These are phyloP conservation scores for Xenosphaeropsis pyriputrescens DNA, from an alignment of 2,329 filamentous ascomycete genomes.

Conservation along the genomic window DNA sequence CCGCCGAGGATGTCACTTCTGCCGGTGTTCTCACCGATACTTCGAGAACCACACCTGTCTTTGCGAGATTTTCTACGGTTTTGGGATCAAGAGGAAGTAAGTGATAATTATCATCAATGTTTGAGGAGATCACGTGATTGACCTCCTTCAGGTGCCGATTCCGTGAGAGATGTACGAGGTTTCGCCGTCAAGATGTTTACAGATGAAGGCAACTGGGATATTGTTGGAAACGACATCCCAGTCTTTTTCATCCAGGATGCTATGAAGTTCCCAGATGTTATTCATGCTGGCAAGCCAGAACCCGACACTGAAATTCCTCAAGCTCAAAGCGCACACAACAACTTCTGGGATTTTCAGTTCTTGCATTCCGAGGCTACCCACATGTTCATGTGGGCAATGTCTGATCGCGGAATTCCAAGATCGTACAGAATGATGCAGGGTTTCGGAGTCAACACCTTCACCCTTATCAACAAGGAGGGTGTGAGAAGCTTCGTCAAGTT, in stretches of 20 bases:
- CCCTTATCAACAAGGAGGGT: slow-evolving; percentile 50
- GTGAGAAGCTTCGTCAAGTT: slow-evolving; percentile 67
- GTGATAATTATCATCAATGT: slow-evolving; percentile 18
- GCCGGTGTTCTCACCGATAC: slow-evolving; percentile 56
- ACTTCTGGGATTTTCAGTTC: slow-evolving; percentile 63
- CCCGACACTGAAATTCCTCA: slow-evolving; percentile 59
- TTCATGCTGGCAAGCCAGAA: slow-evolving; percentile 44
- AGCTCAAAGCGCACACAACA: slow-evolving; percentile 57
- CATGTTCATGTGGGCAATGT: slow-evolving; percentile 72
- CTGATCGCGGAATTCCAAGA: slow-evolving; percentile 56
- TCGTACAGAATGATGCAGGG: slow-evolving; percentile 79
- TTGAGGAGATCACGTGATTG: neutral
- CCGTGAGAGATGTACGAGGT: slow-evolving; percentile 68
- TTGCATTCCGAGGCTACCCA: slow-evolving; percentile 59
- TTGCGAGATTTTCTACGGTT: slow-evolving; percentile 66
- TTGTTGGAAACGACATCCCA: slow-evolving; percentile 61
- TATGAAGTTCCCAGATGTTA: slow-evolving; percentile 58
- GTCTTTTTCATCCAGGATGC: slow-evolving; percentile 68
- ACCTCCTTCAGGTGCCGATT: slow-evolving; percentile 38
- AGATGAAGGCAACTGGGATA: slow-evolving; percentile 62
- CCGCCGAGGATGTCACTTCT: slow-evolving; percentile 43
- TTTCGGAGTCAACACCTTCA: slow-evolving; percentile 72
- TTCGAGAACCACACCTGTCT: slow-evolving; percentile 49
- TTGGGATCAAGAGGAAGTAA: slow-evolving; percentile 48
- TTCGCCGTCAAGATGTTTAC: slow-evolving; percentile 72